Evolutionary conservation across 163 green algal species (phyloP).

Genomic region (Dunaliella salina): DNA sequence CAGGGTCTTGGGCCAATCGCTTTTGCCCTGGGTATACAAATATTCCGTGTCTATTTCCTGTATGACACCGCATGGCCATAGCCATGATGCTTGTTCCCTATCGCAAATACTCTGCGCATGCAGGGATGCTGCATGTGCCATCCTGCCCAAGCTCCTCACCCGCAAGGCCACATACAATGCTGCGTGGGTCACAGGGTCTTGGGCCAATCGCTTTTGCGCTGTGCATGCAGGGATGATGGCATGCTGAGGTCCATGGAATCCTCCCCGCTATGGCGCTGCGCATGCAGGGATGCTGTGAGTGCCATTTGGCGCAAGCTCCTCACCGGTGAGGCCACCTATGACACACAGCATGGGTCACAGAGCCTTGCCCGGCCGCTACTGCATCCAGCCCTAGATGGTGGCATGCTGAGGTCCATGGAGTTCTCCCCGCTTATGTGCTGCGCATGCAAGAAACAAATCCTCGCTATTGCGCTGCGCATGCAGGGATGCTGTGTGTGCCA

Average conservation of each 20-base stretch:
- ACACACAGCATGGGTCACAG: neutral
- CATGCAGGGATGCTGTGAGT: neutral
- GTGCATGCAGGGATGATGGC: neutral
- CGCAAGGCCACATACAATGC: neutral
- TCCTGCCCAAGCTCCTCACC: neutral
- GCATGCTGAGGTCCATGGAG: no score
- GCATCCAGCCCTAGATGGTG: no score
- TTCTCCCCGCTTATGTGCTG: no score
- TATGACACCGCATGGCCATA: no score
- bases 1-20: constrained; percentile 1
- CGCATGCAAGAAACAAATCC: no score
- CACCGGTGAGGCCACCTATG: neutral
- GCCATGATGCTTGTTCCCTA: no score
- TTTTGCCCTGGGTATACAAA: no score
- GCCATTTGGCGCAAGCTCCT: neutral
- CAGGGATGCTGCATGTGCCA: neutral
- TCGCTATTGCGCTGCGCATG: neutral
- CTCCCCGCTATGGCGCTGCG: no score
- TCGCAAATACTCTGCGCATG: neutral
- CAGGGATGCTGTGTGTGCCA: neutral
- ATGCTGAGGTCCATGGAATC: neutral
- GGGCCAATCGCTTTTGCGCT: no score
- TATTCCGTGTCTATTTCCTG: no score
- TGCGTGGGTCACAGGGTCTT: neutral
- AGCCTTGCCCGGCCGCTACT: no score